These are phyloP conservation scores for Cadophora luteo-olivacea DNA, from an alignment of 2,329 filamentous ascomycete genomes.

Conservation along the genomic window DNA sequence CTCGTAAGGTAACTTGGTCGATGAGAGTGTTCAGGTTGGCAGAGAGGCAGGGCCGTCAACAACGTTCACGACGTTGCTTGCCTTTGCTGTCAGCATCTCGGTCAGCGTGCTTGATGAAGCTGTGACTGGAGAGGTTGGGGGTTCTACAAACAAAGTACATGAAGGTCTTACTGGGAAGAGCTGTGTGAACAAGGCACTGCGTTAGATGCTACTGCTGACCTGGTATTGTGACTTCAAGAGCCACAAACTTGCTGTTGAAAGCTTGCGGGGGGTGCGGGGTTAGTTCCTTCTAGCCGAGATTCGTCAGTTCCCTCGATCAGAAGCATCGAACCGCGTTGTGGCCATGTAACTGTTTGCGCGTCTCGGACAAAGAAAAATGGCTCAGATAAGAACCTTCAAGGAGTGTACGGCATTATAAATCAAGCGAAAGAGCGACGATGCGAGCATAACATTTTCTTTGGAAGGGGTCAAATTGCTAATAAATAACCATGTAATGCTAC, in stretches of 20 bases:
- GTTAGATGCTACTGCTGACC: slow-evolving; percentile 7
- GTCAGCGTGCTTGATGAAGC: not conserved
- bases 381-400: not conserved
- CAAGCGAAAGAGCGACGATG: not conserved
- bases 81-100: not conserved
- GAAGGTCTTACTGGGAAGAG: not conserved
- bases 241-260: slow-evolving; percentile 1
- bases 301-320: slow-evolving; percentile 21
- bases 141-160: not conserved
- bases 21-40: not conserved
- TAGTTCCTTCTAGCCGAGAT: slow-evolving; percentile 14
- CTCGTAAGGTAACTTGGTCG: not conserved
- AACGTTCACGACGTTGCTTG: not conserved
- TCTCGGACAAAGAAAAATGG: slow-evolving; percentile 14
- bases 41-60: not conserved
- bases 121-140: not conserved
- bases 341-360: slow-evolving; percentile 17
- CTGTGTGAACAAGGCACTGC: not conserved
- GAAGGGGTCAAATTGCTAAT: not conserved
- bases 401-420: not conserved
- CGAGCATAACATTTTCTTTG: not conserved
- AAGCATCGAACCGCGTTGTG: slow-evolving; percentile 22
- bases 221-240: not conserved
- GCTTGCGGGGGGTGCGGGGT: slow-evolving; percentile 21
- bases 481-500: not conserved